Percentiles rank a stretch among this genome's conserved stretches.
These are phyloP conservation scores for Saccharomycopsis sp. DNA, from an alignment of 805 yeast genomes.

Conservation along the genomic window DNA sequence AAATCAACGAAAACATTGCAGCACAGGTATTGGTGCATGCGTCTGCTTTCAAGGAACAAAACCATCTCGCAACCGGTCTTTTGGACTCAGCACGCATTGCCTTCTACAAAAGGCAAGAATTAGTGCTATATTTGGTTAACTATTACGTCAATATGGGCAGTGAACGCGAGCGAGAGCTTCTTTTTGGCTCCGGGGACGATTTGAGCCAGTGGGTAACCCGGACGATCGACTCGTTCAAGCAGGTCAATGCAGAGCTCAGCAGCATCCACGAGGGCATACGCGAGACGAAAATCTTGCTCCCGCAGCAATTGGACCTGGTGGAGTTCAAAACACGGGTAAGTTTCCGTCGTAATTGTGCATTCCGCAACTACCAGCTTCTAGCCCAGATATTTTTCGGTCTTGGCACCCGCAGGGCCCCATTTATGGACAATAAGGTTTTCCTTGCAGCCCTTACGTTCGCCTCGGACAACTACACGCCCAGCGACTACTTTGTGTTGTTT, in stretches of 20 bases:
- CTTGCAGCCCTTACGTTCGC: conserved; percentile 39
- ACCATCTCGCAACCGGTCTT: conserved; percentile 29
- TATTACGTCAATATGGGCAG: conserved; percentile 29
- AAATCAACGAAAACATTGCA: conserved; percentile 69
- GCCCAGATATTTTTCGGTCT: conserved; percentile 58
- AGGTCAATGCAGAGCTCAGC: conserved; percentile 49
- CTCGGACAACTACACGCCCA: conserved; percentile 38
- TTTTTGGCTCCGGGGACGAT: conserved; percentile 24
- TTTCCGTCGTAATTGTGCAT: conserved; percentile 56
- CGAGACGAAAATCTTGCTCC: conserved; percentile 44
- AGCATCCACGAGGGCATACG: conserved; percentile 47
- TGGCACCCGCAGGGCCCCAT: conserved; percentile 27
- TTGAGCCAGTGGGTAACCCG: conserved; percentile 28
- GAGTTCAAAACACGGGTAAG: conserved; percentile 42
- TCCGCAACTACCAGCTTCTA: conserved; percentile 61
- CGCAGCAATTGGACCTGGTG: conserved; percentile 36
- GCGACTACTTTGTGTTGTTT: conserved; percentile 61
- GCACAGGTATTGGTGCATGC: conserved; percentile 62
- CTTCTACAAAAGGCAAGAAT: conserved; percentile 63
- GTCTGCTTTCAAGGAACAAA: conserved; percentile 26
- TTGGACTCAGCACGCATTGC: conserved; percentile 60
- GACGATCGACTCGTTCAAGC: conserved; percentile 49
- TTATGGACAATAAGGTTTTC: conserved; percentile 30
- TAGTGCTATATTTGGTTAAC: conserved; percentile 59
- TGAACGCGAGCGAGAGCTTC: conserved; percentile 6